phyloP scores from a whole-genome alignment of 805 yeast genomes.

The Candida gorgasii region DNA sequence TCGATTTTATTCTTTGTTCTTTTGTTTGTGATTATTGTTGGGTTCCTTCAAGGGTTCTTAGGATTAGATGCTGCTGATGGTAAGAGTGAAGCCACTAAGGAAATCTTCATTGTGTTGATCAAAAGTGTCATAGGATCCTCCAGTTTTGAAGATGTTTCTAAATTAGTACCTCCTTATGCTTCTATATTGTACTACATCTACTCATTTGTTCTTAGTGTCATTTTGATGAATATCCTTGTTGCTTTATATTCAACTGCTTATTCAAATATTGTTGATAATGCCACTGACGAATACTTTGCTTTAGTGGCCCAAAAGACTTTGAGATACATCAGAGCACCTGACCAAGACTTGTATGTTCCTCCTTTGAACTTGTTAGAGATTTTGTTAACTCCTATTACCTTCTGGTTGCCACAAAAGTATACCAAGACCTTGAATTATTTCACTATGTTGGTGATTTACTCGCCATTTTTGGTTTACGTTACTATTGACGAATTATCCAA shows the following conservation, averaged over 20 bases:
- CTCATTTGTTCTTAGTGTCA: constrained; percentile 71
- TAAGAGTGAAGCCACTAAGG: constrained; percentile 67
- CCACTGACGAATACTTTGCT: constrained; percentile 83
- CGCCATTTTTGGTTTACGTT: constrained; percentile 63
- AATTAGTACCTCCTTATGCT: constrained; percentile 85
- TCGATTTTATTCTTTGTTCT: constrained; percentile 79
- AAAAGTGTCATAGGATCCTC: constrained; percentile 77
- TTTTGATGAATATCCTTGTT: constrained; percentile 77
- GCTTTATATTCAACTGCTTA: constrained; percentile 87
- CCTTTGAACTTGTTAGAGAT: constrained; percentile 79
- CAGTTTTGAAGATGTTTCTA: constrained; percentile 64
- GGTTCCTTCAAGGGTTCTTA: constrained; percentile 83
- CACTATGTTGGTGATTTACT: constrained; percentile 65
- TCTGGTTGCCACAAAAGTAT: constrained; percentile 34
- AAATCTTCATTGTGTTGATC: constrained; percentile 62
- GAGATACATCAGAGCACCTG: constrained; percentile 85
- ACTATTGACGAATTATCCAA: constrained; percentile 63
- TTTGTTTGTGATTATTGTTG: constrained; percentile 66
- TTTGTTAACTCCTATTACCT: constrained; percentile 28
- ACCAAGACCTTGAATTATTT: constrained; percentile 47
- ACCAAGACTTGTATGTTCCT: constrained; percentile 79
- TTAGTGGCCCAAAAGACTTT: constrained; percentile 81
- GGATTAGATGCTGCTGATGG: constrained; percentile 91
- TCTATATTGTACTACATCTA: constrained; percentile 74
- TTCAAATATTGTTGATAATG: constrained; percentile 75